Percentiles rank a stretch among this genome's conserved stretches.
Evolutionary conservation across 1,284 basidiomycete species (phyloP).

Genomic region (Prillingera fragicola): DNA sequence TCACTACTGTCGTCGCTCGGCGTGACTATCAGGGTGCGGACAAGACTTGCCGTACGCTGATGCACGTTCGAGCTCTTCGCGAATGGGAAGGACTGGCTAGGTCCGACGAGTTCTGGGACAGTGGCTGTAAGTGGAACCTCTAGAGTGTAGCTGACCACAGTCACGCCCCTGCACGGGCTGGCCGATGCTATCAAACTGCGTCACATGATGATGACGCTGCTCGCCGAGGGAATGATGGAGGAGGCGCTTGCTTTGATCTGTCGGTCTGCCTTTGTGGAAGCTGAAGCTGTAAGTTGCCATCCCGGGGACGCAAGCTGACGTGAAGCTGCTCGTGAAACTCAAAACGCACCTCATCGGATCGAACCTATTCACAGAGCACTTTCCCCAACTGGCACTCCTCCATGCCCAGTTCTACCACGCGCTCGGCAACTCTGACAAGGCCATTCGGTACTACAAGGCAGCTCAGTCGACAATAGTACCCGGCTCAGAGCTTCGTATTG

Average conservation of each 20-base stretch:
- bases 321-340: conserved; percentile 18
- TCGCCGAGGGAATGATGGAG: conserved; percentile 38
- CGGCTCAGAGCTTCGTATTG: conserved; percentile 34
- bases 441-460: conserved; percentile 31
- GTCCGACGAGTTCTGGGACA: conserved; percentile 39
- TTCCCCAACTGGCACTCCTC: conserved; percentile 33
- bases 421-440: conserved; percentile 21
- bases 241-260: conserved; percentile 29
- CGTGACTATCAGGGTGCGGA: conserved; percentile 28
- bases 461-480: conserved; percentile 19
- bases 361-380: conserved; percentile 21
- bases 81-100: conserved; percentile 19
- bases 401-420: conserved; percentile 35
- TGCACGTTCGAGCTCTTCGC: conserved; percentile 22
- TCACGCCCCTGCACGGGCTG: conserved; percentile 24
- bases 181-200: conserved; percentile 16
- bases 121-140: conserved; percentile 29
- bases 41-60: conserved; percentile 22
- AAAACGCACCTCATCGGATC: conserved; percentile 16
- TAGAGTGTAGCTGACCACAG: conserved; percentile 21
- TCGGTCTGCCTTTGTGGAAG: conserved; percentile 24
- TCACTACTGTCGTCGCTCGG: conserved; percentile 26
- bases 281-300: conserved; percentile 27
- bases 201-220: conserved; percentile 20
- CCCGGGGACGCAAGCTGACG: too few species aligned